A percentile compares a stretch with the other conserved stretches of the same genome.
These are phyloP conservation scores for Nymphaea thermarum DNA, from an alignment of 164 flowering plant genomes.

Conservation along the genomic window DNA sequence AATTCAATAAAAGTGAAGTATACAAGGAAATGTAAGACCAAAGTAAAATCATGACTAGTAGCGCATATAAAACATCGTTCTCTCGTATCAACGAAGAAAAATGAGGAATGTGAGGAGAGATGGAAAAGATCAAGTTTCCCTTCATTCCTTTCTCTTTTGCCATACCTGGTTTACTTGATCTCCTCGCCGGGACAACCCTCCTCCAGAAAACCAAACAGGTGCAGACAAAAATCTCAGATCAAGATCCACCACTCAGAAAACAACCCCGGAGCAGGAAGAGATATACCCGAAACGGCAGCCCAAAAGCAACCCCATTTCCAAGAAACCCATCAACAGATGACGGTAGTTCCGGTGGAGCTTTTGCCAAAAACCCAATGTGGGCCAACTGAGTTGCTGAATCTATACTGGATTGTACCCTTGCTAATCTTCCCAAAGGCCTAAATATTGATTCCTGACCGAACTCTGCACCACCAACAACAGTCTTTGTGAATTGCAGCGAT, in stretches of 20 bases:
- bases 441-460: conserved; percentile 9
- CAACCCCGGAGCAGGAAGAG: conserved; percentile 11
- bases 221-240: neutral
- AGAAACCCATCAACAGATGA: neutral
- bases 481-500: conserved; percentile 2
- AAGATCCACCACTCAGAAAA: conserved; percentile 1
- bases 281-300: conserved; percentile 7
- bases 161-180: neutral
- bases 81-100: neutral
- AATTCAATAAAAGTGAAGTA: no score
- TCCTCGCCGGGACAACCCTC: neutral
- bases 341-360: conserved; percentile 9
- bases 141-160: neutral
- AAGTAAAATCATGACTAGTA: no score
- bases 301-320: conserved; percentile 1
- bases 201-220: neutral
- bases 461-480: conserved; percentile 4
- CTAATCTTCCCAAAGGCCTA: conserved; percentile 14
- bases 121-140: neutral
- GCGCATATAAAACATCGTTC: no score
- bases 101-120: neutral
- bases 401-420: conserved; percentile 24
- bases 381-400: conserved; percentile 27
- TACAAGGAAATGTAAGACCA: no score
- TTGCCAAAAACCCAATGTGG: conserved; percentile 10